Percentiles rank a stretch among this genome's conserved stretches.
Conservation (phyloP, 1,284 basidiomycete species). For the Erythrobasidium hasegawianum region DNA sequence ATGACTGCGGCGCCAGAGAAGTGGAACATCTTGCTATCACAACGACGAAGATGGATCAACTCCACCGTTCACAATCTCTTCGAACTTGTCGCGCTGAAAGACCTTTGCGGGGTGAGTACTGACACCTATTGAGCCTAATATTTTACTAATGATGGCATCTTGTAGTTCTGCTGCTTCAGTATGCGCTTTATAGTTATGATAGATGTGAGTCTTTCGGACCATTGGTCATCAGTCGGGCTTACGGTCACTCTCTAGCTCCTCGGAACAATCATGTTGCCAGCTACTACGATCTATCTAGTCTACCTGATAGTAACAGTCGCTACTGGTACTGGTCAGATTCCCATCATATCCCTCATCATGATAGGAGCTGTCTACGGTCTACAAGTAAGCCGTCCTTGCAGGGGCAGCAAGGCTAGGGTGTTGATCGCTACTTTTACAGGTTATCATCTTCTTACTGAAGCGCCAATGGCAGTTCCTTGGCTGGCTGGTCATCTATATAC, state of each 20-base stretch:
- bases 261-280: constrained; percentile 87
- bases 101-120: constrained; percentile 69
- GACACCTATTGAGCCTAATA: no score
- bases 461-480: constrained; percentile 97
- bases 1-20: constrained; percentile 58
- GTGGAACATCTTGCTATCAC: constrained; percentile 91
- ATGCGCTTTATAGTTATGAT: constrained; percentile 99
- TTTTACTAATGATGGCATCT: no score
- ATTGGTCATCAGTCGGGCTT: constrained; percentile 79
- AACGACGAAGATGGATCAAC: constrained; percentile 99
- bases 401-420: no score
- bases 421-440: constrained; percentile 58
- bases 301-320: constrained; percentile 82
- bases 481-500: constrained; percentile 92
- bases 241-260: constrained; percentile 67
- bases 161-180: constrained; percentile 67
- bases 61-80: constrained; percentile 96
- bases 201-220: constrained; percentile 67
- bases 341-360: constrained; percentile 84
- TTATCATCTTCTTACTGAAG: constrained; percentile 91
- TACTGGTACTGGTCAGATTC: constrained; percentile 66
- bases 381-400: constrained; percentile 27
- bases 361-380: constrained; percentile 60
- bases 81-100: constrained; percentile 85
- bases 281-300: constrained; percentile 83